Base-by-base conservation (phyloP, 768 basidiomycete species). In the Aureoboletus auriporus region DNA sequence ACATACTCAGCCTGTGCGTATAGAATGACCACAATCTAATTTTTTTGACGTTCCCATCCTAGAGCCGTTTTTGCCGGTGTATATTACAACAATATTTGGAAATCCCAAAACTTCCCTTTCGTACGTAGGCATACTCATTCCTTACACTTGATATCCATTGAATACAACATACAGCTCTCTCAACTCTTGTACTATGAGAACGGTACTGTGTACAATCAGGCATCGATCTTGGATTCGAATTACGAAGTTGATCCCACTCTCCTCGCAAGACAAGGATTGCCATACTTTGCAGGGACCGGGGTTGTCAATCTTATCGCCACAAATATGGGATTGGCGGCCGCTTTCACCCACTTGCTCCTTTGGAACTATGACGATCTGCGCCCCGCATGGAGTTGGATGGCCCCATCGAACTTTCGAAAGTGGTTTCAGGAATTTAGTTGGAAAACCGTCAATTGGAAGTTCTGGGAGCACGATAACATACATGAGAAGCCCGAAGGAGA, bases 81-180 rank as follows among this genome's bases (percentile, higher is more conserved):
- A 5, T 78, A 69, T 54, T 73, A 72, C 13, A 71, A 61, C 38
- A 82, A 86, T 50, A 65, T 73, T 8, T 84, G 82, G 82, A 63
- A 76, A 39, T 75, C 75, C 1, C 75, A 78, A 56, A 75, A 70
- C 56, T 81, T 84, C 68, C 83, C 83, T 1, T 83, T 82, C 65
- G 71, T 74, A 56, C 28, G 63, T 46, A 73, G 61, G 59, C 60
- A 42, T 31, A 0, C 13, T 23, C 20, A 23, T 23, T 23, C 20
- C 10, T 31, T 30, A 10, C 4, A 8, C 5, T 14, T 13, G 7
- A 16, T 13, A 37, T 5, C 3, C n/a, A 16, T 29, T 57, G 26
- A 52, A 27, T 26, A 6, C 17, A 10, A 54, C 71, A 8, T 29
- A 1, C 17, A 65, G 65, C 62, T 80, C 14, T 74, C 75, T 2